Conservation (phyloP, 1,139 yeast genomes). For the Williopsis jadinii region DNA sequence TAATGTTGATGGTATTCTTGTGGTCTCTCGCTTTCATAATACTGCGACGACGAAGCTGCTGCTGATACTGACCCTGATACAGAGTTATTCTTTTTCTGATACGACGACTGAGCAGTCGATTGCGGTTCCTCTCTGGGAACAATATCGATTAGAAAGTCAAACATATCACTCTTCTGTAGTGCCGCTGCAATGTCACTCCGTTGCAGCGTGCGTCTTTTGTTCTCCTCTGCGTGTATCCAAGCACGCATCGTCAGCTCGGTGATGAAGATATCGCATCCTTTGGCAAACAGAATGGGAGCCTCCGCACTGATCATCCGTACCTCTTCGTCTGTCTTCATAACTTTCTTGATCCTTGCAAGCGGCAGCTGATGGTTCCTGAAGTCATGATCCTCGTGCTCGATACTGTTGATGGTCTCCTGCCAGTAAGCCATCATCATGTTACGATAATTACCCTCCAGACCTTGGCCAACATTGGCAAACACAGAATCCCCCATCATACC, state of each 20-base stretch:
- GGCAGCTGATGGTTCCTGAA: constrained; percentile 94
- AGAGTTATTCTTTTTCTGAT: too few relatives aligned
- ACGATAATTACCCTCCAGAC: constrained; percentile 73
- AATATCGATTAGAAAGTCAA: constrained; percentile 90
- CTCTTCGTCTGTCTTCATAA: constrained; percentile 97
- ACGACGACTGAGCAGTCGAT: not conserved
- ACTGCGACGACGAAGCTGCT: not conserved
- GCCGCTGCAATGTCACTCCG: constrained; percentile 95
- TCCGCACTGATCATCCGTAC: constrained; percentile 97
- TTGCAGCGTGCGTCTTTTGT: constrained; percentile 88
- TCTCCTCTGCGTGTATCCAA: constrained; percentile 97
- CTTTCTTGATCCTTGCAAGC: constrained; percentile 82
- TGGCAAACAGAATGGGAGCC: constrained; percentile 94
- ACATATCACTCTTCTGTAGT: constrained; percentile 90
- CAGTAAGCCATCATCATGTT: constrained; percentile 93
- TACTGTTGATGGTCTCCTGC: constrained; percentile 90
- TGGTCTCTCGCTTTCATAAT: constrained; percentile 1
- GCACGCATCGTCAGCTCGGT: constrained; percentile 97
- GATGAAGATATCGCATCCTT: constrained; percentile 94
- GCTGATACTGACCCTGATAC: not conserved
- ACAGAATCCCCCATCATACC: constrained; percentile 52
- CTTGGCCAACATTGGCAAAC: constrained; percentile 91
- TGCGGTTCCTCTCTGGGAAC: constrained; percentile 77
- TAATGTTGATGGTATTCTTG: constrained; percentile 3
- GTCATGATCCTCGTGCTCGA: constrained; percentile 85